Percentiles rank a stretch among this genome's conserved stretches.
Conservation (phyloP, 1,139 yeast genomes). For the Diutina ranongensis region DNA sequence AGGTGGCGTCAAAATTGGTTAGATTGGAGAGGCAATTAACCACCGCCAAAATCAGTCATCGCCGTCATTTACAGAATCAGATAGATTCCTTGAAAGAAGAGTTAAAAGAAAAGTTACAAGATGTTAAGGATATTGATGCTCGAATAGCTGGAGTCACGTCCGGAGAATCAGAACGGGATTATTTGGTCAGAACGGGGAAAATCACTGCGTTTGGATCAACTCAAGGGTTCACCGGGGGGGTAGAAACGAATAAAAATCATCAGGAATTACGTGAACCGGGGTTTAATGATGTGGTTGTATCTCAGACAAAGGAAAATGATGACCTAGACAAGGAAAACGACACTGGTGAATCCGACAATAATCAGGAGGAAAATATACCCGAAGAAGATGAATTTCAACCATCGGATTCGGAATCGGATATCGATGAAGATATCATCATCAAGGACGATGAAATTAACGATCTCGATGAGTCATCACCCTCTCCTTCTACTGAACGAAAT, state of each 20-base stretch:
- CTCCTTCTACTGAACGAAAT: constrained; percentile 6
- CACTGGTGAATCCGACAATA: no score
- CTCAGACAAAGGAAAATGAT: constrained; percentile 8
- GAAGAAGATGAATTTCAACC: constrained; percentile 9
- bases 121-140: constrained; percentile 50
- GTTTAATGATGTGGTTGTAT: not conserved
- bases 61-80: constrained; percentile 43
- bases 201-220: constrained; percentile 86
- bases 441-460: constrained; percentile 11
- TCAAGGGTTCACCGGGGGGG: constrained; percentile 34
- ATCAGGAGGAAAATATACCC: constrained; percentile 8
- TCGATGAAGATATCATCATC: not conserved
- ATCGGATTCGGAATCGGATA: not conserved
- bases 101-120: constrained; percentile 40
- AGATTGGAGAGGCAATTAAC: constrained; percentile 42
- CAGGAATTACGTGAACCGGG: constrained; percentile 1
- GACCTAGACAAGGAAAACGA: constrained; percentile 13
- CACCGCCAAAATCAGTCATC: constrained; percentile 54
- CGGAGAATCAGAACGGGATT: constrained; percentile 65
- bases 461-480: not conserved
- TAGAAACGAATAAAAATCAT: not conserved
- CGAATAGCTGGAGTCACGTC: not conserved
- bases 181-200: constrained; percentile 76
- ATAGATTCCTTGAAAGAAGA: constrained; percentile 41
- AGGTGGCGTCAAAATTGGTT: constrained; percentile 30